These are phyloP conservation scores for Aspergillus cavernicola DNA, from an alignment of 495 filamentous ascomycete genomes.

Conservation along the genomic window DNA sequence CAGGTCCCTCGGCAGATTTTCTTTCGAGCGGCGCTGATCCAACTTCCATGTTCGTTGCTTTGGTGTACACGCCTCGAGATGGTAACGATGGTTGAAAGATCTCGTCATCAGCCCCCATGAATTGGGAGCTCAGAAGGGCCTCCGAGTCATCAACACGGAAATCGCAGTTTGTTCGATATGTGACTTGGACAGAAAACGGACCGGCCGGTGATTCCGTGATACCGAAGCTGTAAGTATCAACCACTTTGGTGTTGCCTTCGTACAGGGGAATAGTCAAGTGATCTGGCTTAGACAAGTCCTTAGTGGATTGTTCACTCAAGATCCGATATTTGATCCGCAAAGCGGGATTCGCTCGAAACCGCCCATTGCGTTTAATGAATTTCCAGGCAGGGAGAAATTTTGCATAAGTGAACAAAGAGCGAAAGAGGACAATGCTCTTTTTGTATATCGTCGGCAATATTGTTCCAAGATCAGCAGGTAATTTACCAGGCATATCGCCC, in stretches of 20 bases:
- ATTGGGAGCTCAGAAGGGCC: slow-evolving; percentile 87
- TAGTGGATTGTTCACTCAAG: slow-evolving; percentile 51
- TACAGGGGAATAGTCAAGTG: slow-evolving; percentile 68
- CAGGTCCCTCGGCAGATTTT: slow-evolving; percentile 47
- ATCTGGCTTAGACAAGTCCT: slow-evolving; percentile 48
- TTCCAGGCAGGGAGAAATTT: slow-evolving; percentile 87
- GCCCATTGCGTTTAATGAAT: slow-evolving; percentile 69
- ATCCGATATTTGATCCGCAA: slow-evolving; percentile 76
- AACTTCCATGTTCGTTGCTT: slow-evolving; percentile 49
- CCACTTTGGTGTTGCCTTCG: slow-evolving; percentile 59
- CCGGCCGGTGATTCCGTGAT: slow-evolving; percentile 83
- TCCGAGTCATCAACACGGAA: slow-evolving; percentile 92
- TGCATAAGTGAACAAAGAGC: slow-evolving; percentile 81
- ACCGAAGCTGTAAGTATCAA: slow-evolving; percentile 73
- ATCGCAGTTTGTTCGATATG: slow-evolving; percentile 81
- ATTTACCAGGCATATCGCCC: slow-evolving; percentile 51
- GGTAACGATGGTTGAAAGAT: slow-evolving; percentile 74
- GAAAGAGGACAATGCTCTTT: slow-evolving; percentile 88
- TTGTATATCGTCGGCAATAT: slow-evolving; percentile 90
- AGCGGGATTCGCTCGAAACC: slow-evolving; percentile 59
- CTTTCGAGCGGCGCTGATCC: slow-evolving; percentile 67
- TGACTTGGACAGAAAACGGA: slow-evolving; percentile 72
- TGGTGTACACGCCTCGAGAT: slow-evolving; percentile 32
- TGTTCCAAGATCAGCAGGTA: slow-evolving; percentile 59
- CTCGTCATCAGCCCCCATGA: slow-evolving; percentile 86